These are phyloP conservation scores for Alliaria petiolata DNA, from an alignment of 345 rosid species.

Conservation along the genomic window DNA sequence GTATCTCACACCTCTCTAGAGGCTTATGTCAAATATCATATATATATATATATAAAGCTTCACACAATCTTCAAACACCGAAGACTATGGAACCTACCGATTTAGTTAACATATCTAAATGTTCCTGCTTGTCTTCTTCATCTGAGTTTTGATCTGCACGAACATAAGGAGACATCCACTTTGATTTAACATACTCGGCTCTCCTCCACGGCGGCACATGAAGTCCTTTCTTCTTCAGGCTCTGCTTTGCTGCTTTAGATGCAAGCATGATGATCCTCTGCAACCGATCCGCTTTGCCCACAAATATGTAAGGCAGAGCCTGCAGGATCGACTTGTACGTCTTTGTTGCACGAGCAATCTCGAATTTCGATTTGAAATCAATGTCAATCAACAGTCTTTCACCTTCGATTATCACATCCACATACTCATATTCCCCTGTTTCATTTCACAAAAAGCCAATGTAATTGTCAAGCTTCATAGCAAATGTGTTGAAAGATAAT, in stretches of 20 bases:
- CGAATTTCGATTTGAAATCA: constrained; percentile 83
- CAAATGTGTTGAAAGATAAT: neutral
- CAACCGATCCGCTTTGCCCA: constrained; percentile 70
- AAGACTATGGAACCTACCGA: constrained; percentile 15
- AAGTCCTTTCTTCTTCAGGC: constrained; percentile 91
- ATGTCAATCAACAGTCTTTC: constrained; percentile 70
- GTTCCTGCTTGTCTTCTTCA: constrained; percentile 2
- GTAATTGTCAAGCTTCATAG: neutral
- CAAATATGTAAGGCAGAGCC: constrained; percentile 63
- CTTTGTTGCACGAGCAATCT: constrained; percentile 82
- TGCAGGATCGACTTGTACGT: constrained; percentile 67
- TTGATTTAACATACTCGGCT: constrained; percentile 72
- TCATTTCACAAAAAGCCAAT: neutral
- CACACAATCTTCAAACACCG: constrained; percentile 10
- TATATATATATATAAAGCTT: neutral
- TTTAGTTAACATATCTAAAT: constrained; percentile 5
- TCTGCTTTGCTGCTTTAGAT: constrained; percentile 71
- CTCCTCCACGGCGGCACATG: constrained; percentile 88
- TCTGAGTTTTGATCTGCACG: constrained; percentile 23
- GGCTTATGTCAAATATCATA: neutral
- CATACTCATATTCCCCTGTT: constrained; percentile 77
- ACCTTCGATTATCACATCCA: constrained; percentile 57
- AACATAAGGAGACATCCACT: constrained; percentile 67
- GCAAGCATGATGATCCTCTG: constrained; percentile 54
- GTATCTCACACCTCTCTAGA: constrained; percentile 15